Evolutionary conservation across 805 yeast species (phyloP), one percentile per base, ranked within the genome.

Genomic region (Blastobotrys muscicola): DNA sequence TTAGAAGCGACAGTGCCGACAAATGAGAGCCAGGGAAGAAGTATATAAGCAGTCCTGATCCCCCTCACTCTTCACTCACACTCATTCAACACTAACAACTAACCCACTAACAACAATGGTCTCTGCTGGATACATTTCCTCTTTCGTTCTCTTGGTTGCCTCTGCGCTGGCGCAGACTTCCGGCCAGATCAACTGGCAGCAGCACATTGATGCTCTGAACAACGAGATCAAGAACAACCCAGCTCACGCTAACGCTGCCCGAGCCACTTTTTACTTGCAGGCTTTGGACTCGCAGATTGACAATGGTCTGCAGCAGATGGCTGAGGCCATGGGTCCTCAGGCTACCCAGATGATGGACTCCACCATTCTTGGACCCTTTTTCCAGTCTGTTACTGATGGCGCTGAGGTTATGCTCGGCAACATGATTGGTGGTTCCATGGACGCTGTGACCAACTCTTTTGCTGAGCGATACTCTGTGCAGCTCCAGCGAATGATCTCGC

Each of bases 281-380:
- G 61, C 60, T 37, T 47, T 53, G 29, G 61, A 55, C 44, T 50
- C 57, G 5, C 61, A 59, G 49, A 46, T 53, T 32, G 61, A 58
- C 43, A 56, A 57, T 45, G 45, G 49, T 11, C 50, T 48, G 29
- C 54, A 53, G 11, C 46, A 48, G 14, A 43, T 54, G n/a, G 38
- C 46, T 30, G 39, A 39, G 33, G 51, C 50, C 14, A 47, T 51
- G 12, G 47, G 39, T 32, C 49, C 50, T 7, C 26, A 20, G 26
- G 26, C 26, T 20, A 20, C 26, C 26, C 26, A 20, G 26, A 20
- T 20, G 26, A 20, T 20, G 26, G 26, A 20, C 6, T 20, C 26
- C 6, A 20, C 26, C 26, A 20, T 47, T 5, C 42, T 45, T 10
- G 46, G 46, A 7, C 48, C 48, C 4, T 38, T 42, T 36, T 39